Base-by-base conservation (phyloP, 2,329 filamentous ascomycete genomes). In the Neonectria hederae region DNA sequence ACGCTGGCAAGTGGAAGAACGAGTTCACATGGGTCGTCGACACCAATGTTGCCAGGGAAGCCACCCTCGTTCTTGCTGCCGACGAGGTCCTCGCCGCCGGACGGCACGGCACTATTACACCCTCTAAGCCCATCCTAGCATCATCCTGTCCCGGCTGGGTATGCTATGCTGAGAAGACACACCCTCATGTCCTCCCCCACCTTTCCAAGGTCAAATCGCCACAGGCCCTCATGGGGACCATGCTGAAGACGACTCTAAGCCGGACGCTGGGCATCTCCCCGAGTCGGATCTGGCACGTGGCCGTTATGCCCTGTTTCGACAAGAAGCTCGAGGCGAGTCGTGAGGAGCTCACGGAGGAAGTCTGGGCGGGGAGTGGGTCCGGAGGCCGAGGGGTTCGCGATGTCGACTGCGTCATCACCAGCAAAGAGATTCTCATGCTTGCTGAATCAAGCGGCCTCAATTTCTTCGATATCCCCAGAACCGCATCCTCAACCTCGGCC, bases 271-370 rank as follows among this genome's bases (percentile, higher is more conserved):
- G 88, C 35, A 89, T 97, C 53, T 79, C 90, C 1, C 91, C 94
- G 0, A 89, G 90, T 67, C 88, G 90, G 70, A 94, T 99, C 76
- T 99, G 95, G 93, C 95, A 98, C 78, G 80, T 98, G 57, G 93
- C 95, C 13, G 86, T 99, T 49, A 99, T 99, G 96, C 96, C 96
- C 21, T 99, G 96, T 78, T 98, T 99, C 78, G 96, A 99, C 79
- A 99, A 99, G 83, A 99, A 99, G 79, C 86, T 99, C 28, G 96
- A 99, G 81, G 96, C 96, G 7, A 97, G 94, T 72, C 90, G 96
- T 57, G 91, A 94, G 77, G 96, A 99, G 79, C 86, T 99, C 42
- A 98, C 94, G 1, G 92, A 95, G 75, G 81, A 86, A 7, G 87
- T 88, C 17, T 97, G 94, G 94, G 82, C 79, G 58, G 83, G 79